A percentile compares a stretch with the other conserved stretches of the same genome.
These are phyloP conservation scores for Geotrichum restrictum DNA, from an alignment of 1,139 yeast genomes.

Conservation along the genomic window DNA sequence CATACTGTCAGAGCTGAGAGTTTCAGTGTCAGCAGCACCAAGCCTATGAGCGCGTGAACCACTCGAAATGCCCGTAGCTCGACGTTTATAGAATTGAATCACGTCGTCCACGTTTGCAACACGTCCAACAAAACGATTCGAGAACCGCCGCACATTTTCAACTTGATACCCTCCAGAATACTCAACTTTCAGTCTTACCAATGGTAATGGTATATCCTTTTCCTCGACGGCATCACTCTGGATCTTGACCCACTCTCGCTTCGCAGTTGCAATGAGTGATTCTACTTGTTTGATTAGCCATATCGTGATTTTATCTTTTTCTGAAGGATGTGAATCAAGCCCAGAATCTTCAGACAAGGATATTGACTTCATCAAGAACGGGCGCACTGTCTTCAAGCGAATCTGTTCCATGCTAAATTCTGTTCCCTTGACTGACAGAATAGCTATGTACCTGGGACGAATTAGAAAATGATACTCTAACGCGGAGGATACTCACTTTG, in stretches of 20 bases:
- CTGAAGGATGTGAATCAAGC: slow-evolving; percentile 60
- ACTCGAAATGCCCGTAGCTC: background rate
- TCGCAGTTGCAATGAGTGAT: slow-evolving; percentile 58
- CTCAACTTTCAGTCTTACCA: slow-evolving; percentile 78
- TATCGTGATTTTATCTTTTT: slow-evolving; percentile 57
- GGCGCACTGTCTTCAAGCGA: slow-evolving; percentile 69
- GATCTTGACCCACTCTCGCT: slow-evolving; percentile 45
- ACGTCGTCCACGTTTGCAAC: slow-evolving; percentile 90
- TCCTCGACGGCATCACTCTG: slow-evolving; percentile 31
- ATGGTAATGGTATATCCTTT: slow-evolving; percentile 58
- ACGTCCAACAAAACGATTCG: slow-evolving; percentile 82
- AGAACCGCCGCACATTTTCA: slow-evolving; percentile 84
- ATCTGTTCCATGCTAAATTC: slow-evolving; percentile 63
- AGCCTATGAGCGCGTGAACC: slow-evolving; percentile 7
- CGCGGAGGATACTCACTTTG: slow-evolving; percentile 45
- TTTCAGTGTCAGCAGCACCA: slow-evolving; percentile 21
- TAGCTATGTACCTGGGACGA: slow-evolving; percentile 45
- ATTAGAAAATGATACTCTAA: background rate
- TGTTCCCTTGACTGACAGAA: slow-evolving; percentile 59
- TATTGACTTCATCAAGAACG: slow-evolving; percentile 71
- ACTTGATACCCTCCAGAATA: slow-evolving; percentile 88
- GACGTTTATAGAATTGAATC: slow-evolving; percentile 45
- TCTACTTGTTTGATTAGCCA: slow-evolving; percentile 61
- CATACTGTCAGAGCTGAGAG: slow-evolving; percentile 25
- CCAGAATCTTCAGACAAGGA: slow-evolving; percentile 51